A percentile compares a stretch with the other conserved stretches of the same genome.
Evolutionary conservation across 2,329 filamentous ascomycete genomes (phyloP).

Genomic region (Metarhizium rileyi): DNA sequence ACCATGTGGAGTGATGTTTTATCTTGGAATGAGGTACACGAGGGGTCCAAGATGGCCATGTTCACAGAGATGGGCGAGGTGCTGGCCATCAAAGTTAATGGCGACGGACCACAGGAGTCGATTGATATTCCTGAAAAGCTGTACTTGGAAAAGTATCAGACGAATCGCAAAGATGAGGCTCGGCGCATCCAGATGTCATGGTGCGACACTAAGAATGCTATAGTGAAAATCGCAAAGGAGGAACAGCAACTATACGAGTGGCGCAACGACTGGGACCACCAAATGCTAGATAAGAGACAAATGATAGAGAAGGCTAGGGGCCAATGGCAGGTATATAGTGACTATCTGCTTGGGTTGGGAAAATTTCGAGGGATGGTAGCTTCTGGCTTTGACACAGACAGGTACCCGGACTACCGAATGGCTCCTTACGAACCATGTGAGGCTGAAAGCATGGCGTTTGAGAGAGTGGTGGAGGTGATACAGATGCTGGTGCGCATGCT

Average conservation of each 20-base stretch:
- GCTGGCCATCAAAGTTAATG: conserved; percentile 35
- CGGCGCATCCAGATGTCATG: conserved; percentile 31
- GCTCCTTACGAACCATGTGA: conserved; percentile 27
- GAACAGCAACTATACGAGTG: conserved; percentile 19
- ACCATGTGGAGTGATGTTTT: conserved; percentile 38
- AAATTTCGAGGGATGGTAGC: conserved; percentile 27
- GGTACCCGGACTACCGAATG: conserved; percentile 28
- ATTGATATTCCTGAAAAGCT: conserved; percentile 42
- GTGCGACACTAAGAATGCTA: conserved; percentile 21
- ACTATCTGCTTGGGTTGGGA: conserved; percentile 26
- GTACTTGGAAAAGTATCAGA: conserved; percentile 45
- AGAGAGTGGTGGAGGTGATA: conserved; percentile 24
- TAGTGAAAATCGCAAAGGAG: conserved; percentile 15
- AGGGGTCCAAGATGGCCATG: conserved; percentile 31
- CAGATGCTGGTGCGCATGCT: conserved; percentile 22
- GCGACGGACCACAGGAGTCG: conserved; percentile 29
- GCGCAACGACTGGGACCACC: conserved; percentile 17
- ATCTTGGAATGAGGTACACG: conserved; percentile 23
- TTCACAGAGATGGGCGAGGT: conserved; percentile 40
- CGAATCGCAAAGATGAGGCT: conserved; percentile 34
- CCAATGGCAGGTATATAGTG: conserved; percentile 22
- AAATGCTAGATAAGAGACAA: conserved; percentile 18
- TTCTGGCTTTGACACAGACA: conserved; percentile 27
- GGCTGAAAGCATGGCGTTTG: conserved; percentile 20
- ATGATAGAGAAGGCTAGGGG: conserved; percentile 20